Evolutionary conservation across 2,329 filamentous ascomycete genomes (phyloP).

Genomic region (Drechslerella coelobrocha): DNA sequence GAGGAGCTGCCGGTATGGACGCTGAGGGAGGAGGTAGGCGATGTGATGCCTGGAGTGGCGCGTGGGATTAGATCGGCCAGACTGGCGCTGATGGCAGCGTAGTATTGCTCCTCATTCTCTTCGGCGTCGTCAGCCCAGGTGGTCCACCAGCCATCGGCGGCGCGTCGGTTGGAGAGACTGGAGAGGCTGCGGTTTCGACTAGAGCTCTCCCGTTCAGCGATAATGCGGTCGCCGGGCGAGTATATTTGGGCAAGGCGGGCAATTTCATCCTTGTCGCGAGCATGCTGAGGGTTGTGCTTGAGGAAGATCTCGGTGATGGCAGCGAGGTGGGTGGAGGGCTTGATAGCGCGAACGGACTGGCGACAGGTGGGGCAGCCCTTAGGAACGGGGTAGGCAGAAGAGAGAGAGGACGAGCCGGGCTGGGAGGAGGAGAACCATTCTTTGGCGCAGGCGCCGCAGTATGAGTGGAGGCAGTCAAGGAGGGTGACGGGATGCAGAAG

Average conservation of each 20-base stretch:
- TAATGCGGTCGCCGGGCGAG: conserved; percentile 78
- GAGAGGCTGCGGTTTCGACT: conserved; percentile 37
- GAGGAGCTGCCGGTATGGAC: conserved; percentile 33
- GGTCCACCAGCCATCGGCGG: conserved; percentile 45
- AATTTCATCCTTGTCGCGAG: conserved; percentile 74
- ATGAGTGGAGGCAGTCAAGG: conserved; percentile 92
- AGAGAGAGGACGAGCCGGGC: conserved; percentile 60
- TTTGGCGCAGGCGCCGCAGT: conserved; percentile 92
- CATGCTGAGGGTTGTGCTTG: conserved; percentile 77
- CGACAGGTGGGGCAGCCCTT: conserved; percentile 96
- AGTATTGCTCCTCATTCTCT: conserved; percentile 37
- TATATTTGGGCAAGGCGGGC: conserved; percentile 77
- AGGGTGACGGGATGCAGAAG: conserved; percentile 89
- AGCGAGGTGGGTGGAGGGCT: conserved; percentile 87
- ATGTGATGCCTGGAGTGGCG: conserved; percentile 17
- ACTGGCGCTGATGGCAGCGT: conserved; percentile 37
- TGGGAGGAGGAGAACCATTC: conserved; percentile 83
- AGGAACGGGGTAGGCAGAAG: conserved; percentile 56
- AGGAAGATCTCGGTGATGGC: conserved; percentile 90
- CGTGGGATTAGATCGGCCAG: conserved; percentile 35
- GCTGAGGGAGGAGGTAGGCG: conserved; percentile 20
- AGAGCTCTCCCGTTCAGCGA: conserved; percentile 58
- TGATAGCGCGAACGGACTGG: conserved; percentile 81
- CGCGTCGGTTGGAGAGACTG: conserved; percentile 28
- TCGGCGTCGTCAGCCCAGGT: conserved; percentile 35